These are phyloP conservation scores for Corymbia maculata DNA, from an alignment of 345 rosid species.

Conservation along the genomic window DNA sequence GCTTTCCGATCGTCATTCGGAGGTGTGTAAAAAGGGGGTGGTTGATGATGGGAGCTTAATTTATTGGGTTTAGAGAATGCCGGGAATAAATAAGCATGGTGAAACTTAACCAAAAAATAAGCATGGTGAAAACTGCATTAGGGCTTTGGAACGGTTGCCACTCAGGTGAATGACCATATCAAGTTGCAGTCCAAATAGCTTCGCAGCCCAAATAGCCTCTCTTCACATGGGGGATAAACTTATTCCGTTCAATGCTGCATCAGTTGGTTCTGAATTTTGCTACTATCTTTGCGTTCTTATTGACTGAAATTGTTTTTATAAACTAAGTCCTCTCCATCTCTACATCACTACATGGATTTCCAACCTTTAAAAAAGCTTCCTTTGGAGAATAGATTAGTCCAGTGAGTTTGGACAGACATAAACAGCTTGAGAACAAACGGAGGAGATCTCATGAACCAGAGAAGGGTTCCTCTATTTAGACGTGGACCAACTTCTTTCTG, in stretches of 20 bases:
- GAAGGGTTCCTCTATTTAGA: background rate
- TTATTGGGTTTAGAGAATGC: background rate
- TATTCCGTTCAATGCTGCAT: background rate
- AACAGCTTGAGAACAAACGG: background rate
- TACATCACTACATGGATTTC: conserved; percentile 6
- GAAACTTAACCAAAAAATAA: background rate
- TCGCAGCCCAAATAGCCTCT: background rate
- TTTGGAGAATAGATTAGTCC: background rate
- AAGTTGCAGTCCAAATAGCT: background rate
- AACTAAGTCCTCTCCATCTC: conserved; percentile 7
- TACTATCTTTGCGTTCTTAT: background rate
- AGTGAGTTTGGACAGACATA: background rate
- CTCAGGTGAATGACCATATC: background rate
- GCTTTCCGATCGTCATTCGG: background rate
- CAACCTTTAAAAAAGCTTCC: background rate
- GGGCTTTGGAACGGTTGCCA: background rate
- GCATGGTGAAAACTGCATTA: background rate
- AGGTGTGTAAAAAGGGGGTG: background rate
- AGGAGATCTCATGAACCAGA: background rate
- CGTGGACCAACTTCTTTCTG: background rate
- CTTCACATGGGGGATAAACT: background rate
- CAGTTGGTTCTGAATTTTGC: background rate
- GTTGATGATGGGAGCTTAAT: background rate
- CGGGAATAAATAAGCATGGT: background rate
- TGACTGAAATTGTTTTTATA: background rate